Conservation (phyloP, 2,329 filamentous ascomycete species). For the Pseudogymnoascus sp. region DNA sequence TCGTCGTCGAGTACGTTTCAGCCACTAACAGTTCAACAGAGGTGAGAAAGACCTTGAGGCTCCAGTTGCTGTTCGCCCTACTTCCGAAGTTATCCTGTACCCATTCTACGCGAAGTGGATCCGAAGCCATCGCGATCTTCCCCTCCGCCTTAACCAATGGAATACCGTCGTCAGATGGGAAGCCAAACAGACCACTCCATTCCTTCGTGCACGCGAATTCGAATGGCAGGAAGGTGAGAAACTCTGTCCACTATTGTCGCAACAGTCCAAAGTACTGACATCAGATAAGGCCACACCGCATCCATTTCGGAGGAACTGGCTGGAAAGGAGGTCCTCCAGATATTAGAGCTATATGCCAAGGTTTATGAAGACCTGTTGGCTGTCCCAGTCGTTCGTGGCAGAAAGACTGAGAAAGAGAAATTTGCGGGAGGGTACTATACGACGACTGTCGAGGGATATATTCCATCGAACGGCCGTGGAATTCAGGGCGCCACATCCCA, state of each 20-base stretch:
- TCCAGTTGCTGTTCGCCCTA: constrained; percentile 59
- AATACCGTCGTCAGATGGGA: constrained; percentile 93
- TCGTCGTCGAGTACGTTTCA: constrained; percentile 11
- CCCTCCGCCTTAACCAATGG: constrained; percentile 94
- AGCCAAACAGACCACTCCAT: constrained; percentile 83
- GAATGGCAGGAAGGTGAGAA: constrained; percentile 74
- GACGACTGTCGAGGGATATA: constrained; percentile 94
- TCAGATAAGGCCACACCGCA: constrained; percentile 50
- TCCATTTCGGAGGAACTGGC: constrained; percentile 79
- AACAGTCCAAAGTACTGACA: not conserved
- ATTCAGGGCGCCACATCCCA: constrained; percentile 96
- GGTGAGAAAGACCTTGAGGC: constrained; percentile 90
- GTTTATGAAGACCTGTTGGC: constrained; percentile 92
- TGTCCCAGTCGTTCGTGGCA: constrained; percentile 84
- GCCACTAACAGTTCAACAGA: constrained; percentile 37
- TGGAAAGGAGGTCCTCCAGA: constrained; percentile 79
- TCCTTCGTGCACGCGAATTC: constrained; percentile 89
- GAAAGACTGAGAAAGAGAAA: constrained; percentile 96
- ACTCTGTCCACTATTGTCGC: constrained; percentile 34
- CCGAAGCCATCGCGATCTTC: constrained; percentile 88
- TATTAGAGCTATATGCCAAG: constrained; percentile 84
- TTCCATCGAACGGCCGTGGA: constrained; percentile 87
- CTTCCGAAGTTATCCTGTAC: constrained; percentile 80
- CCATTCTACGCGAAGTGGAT: constrained; percentile 97
- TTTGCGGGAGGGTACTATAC: constrained; percentile 96